These are phyloP conservation scores for Nyssa sinensis DNA, from an alignment of 148 eudicot species.

Conservation along the genomic window DNA sequence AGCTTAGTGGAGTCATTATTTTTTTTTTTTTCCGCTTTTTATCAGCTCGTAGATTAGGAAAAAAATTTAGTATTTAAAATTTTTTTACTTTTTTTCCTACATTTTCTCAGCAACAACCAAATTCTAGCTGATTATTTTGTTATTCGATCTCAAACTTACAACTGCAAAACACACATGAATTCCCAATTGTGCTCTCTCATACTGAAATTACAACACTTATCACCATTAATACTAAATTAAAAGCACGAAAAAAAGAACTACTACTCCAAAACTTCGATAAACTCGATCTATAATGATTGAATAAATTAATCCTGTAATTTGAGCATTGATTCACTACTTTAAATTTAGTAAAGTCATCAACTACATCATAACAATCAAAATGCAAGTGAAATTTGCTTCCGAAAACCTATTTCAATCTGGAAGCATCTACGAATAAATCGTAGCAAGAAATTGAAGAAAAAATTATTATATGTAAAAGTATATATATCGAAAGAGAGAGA, in stretches of 20 bases:
- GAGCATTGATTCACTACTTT: neutral
- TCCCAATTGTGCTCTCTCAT: neutral
- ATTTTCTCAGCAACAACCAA: neutral
- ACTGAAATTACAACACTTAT: neutral
- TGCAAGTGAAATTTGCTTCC: neutral
- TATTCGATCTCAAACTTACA: neutral
- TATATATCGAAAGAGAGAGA: neutral
- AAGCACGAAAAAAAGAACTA: neutral
- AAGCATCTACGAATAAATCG: neutral
- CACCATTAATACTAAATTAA: neutral
- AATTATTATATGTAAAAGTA: neutral
- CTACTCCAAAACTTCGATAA: slow-evolving; percentile 1
- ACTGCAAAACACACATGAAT: neutral
- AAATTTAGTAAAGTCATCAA: neutral
- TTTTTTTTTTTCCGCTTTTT: neutral
- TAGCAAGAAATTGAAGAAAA: too few species aligned
- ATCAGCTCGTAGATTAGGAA: neutral
- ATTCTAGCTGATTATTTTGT: neutral
- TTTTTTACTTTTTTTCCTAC: neutral
- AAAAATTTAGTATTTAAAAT: too few species aligned
- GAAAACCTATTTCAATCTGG: neutral
- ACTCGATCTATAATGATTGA: neutral
- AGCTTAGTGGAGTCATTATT: neutral
- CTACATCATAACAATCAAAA: neutral
- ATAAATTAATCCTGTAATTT: neutral